Evolutionary conservation across 148 eudicot genomes (phyloP).

Genomic region (Talinum fruticosum): DNA sequence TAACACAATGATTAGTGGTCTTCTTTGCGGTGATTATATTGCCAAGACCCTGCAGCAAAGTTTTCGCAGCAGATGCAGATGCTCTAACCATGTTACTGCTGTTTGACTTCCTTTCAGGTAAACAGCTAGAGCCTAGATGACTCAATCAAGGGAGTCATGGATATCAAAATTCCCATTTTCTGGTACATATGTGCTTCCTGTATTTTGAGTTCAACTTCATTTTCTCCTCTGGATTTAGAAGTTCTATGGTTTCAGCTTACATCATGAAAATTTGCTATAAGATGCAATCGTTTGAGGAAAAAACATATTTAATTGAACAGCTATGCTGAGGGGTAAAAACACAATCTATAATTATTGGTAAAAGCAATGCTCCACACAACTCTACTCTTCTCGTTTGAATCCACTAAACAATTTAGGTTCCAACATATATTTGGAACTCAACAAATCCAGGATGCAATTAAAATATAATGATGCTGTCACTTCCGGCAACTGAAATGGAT

Average conservation of each 20-base stretch:
- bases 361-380: neutral
- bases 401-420: neutral
- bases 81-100: neutral
- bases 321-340: neutral
- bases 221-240: neutral
- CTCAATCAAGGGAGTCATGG: neutral
- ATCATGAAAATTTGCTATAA: neutral
- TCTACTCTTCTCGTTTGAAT: neutral
- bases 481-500: neutral
- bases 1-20: neutral
- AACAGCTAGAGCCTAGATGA: neutral
- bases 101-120: neutral
- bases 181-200: neutral
- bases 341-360: conserved; percentile 1
- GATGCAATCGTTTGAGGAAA: neutral
- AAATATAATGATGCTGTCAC: neutral
- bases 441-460: neutral
- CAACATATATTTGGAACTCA: neutral
- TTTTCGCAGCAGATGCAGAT: neutral
- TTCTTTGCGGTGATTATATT: neutral
- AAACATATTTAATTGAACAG: neutral
- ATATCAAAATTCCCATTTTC: neutral
- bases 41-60: neutral
- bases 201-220: neutral
- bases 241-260: neutral